Evolutionary conservation across 768 basidiomycete genomes (phyloP), one percentile per base, ranked within the genome.

Genomic region (Amanita thiersii): DNA sequence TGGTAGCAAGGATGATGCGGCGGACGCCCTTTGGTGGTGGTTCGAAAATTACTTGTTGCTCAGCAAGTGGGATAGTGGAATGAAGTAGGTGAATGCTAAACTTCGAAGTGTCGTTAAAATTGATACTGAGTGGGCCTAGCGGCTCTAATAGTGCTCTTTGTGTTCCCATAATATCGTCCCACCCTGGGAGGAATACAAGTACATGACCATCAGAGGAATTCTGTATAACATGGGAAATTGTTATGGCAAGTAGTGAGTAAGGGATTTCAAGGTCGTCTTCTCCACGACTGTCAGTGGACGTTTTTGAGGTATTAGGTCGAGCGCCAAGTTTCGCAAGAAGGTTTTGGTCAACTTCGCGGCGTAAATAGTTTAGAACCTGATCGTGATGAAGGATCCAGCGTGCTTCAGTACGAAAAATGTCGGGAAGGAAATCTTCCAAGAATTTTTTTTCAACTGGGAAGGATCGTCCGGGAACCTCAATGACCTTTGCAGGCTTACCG

Each of bases 101-200:
- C 40, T 75, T 71, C 17, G 55, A 54, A 1, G 69, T 52, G 53
- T 87, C 72, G 43, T 58, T 60, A 58, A 94, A 84, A 50, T 79
- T 60, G 47, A 86, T 50, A 9, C 73, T 72, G 28, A 88, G 62
- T 18, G 68, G 66, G 11, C 69, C 66, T 3, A 56, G 50, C 1
- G 70, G 68, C 9, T 68, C 64, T 37, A 69, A 59, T n/a, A 93
- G 65, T 17, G 70, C 61, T 45, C 76, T 73, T 48, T 88, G 79
- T 9, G 88, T 77, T 4, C 72, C 64, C 38, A 71, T 69, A 39
- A 98, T 96, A 52, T 94, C 91, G 18, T 94, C 89, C 84, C 86
- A 88, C 17, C 90, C 90, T n/a, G 89, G 86, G 7, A 92, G 61
- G 68, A 96, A 94, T 15, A 92, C 88, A 35, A 94, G 72, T 32